phyloP scores from a whole-genome alignment of 2,329 filamentous ascomycete genomes.

The Diaporthe vexans region DNA sequence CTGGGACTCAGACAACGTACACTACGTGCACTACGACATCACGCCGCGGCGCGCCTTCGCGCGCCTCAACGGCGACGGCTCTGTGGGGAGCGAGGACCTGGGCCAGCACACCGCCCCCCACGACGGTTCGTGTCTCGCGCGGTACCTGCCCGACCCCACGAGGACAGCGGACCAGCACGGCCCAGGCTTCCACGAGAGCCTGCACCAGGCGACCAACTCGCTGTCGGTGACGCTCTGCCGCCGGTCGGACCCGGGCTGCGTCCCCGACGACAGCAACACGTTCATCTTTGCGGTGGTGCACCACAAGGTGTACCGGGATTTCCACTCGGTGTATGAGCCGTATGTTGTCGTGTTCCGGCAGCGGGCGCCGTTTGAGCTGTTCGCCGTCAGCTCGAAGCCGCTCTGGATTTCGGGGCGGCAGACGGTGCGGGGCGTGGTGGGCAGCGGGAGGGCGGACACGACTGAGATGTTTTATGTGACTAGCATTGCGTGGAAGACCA shows the following conservation, averaged over 20 bases:
- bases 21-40: constrained; percentile 69
- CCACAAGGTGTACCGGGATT: constrained; percentile 63
- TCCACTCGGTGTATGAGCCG: constrained; percentile 68
- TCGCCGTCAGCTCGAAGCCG: constrained; percentile 64
- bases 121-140: constrained; percentile 62
- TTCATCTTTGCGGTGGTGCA: constrained; percentile 69
- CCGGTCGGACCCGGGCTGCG: constrained; percentile 60
- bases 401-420: constrained; percentile 69
- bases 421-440: constrained; percentile 20
- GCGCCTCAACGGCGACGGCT: constrained; percentile 59
- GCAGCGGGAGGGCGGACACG: neutral
- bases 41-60: constrained; percentile 64
- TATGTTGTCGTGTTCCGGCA: constrained; percentile 67
- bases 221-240: constrained; percentile 68
- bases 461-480: constrained; percentile 72
- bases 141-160: constrained; percentile 58
- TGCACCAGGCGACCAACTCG: constrained; percentile 74
- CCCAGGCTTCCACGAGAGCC: constrained; percentile 54
- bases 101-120: constrained; percentile 51
- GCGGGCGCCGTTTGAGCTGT: constrained; percentile 62
- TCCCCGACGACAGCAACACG: constrained; percentile 60
- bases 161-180: constrained; percentile 30
- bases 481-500: constrained; percentile 67
- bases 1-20: constrained; percentile 63
- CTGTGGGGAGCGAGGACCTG: constrained; percentile 60